Evolutionary conservation across 331 rosid species (phyloP), one percentile per base, ranked within the genome.

Genomic region (Malus hybrid): DNA sequence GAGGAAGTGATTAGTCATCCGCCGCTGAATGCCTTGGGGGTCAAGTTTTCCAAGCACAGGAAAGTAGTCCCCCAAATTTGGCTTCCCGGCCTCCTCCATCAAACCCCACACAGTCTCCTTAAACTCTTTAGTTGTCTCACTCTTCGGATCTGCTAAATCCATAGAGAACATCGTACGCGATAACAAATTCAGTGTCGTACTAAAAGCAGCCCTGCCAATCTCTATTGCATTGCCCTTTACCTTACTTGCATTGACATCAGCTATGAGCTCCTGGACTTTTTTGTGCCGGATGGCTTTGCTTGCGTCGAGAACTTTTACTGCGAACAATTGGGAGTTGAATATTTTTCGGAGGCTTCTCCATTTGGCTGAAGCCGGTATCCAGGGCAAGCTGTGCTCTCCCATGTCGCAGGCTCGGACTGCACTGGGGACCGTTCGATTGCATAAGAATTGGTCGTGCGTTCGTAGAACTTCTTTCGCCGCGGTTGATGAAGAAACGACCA

Each of bases 401-500:
- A 10, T 11, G 16, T 63, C 3, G n/a, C 46, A 36, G 24, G 55
- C 22, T 72, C n/a, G 24, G 5, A 34, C 13, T 13, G 36, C 76
- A 58, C 13, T 50, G 8, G 65, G 75, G 52, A 53, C 6, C 11
- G 55, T 72, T 20, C 75, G 32, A 32, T 56, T 71, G 65, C 48
- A 70, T 2, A 89, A 61, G 62, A 73, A 30, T 1, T 84, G 88
- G 61, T 87, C 92, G 4, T 81, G 84, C 55, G 58, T 73, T 78
- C 70, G 89, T 10, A 84, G 84, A 55, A 74, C 70, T 63, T 74
- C 73, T 72, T 76, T 81, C 20, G 90, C 88, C 62, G 70, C 81
- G 5, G 74, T 76, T 2, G 81, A 32, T 10, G 93, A 90, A 66
- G 89, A 88, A 61, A 81, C 70, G 0, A 88, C 83, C 0, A 90